Evolutionary conservation across 257 asterid genomes (phyloP), one percentile per base, ranked within the genome.

Genomic region (Ocimum tenuiflorum): DNA sequence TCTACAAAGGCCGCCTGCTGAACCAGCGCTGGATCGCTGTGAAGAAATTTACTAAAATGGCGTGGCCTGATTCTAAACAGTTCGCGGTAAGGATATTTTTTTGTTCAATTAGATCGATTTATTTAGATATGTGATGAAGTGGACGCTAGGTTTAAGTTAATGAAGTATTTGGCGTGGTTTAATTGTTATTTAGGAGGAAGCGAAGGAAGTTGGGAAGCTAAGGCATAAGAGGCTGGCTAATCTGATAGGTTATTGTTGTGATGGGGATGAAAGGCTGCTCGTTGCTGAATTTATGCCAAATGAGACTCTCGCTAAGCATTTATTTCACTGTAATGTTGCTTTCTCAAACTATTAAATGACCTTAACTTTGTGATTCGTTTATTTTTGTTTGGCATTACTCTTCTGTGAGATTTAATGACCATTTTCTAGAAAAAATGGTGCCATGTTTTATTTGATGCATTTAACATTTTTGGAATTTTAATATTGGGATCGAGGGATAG

Each of bases 21-120:
- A 91, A 87, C 80, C 83, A 86, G 9, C 86, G 98, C 11, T 86
- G 90, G 96, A 86, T 91, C 84, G 95, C 96, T 23, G 95, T 91
- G 22, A 91, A 88, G 78, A 91, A 91, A 72, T 91, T 91, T 43
- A 80, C 95, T 48, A 86, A 82, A 68, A 75, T 84, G 82, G 98
- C 96, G 27, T 88, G 98, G 96, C 96, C 98, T 22, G 95, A 88
- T 83, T 91, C 94, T 62, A 88, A 88, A 72, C 98, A 91, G 86
- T 91, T 91, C 52, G 95, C 88, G 63, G 98, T 91, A 71, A 2
- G 73, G 51, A 1, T 19, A 33, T 1, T 22, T 27, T 47, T 31
- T 14, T n/a, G 69, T 69, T 68, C 18, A 19, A 46, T 47, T 7
- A 54, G 15, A 8, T 36, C 10, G 58, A 1, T 29, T 27, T 3